Conservation (phyloP, 192 early-diverging fungal genomes). For the Entomortierella lignicola region DNA sequence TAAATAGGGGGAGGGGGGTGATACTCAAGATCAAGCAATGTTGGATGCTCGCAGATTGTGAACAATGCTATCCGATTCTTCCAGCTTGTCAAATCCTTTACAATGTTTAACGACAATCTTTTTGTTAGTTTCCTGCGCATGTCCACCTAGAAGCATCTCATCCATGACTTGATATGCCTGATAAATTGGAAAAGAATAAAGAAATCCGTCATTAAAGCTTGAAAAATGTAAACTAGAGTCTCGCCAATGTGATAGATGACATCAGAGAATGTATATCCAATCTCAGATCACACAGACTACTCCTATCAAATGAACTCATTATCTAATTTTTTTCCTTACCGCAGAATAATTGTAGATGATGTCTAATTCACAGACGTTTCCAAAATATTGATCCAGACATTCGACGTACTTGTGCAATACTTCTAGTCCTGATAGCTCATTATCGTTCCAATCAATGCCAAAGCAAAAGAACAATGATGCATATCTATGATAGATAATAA, state of each 20-base stretch:
- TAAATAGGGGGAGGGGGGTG: background rate
- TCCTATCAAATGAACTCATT: too few species aligned
- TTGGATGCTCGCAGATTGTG: slow-evolving; percentile 50
- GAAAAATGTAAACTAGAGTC: background rate
- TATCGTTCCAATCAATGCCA: slow-evolving; percentile 64
- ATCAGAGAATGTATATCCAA: too few species aligned
- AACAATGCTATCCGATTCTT: slow-evolving; percentile 52
- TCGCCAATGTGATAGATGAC: too few species aligned
- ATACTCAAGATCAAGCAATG: slow-evolving; percentile 40
- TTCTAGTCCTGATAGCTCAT: slow-evolving; percentile 62
- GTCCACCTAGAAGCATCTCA: slow-evolving; percentile 56
- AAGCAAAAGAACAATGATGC: slow-evolving; percentile 63
- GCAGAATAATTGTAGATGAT: slow-evolving; percentile 66
- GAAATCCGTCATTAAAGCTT: background rate
- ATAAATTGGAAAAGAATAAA: background rate
- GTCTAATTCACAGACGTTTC: slow-evolving; percentile 66
- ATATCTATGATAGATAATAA: slow-evolving; percentile 48
- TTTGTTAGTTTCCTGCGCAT: slow-evolving; percentile 56
- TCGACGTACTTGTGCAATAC: slow-evolving; percentile 66
- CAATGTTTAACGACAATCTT: slow-evolving; percentile 55
- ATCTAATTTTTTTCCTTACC: slow-evolving; percentile 15
- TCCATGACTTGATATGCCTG: slow-evolving; percentile 61
- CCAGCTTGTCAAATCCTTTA: slow-evolving; percentile 54
- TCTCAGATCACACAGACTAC: too few species aligned
- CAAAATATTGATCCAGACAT: slow-evolving; percentile 66